These are phyloP conservation scores for Dendrocalamus sinicus DNA, from an alignment of 176 grass and related monocot genomes.

Conservation along the genomic window DNA sequence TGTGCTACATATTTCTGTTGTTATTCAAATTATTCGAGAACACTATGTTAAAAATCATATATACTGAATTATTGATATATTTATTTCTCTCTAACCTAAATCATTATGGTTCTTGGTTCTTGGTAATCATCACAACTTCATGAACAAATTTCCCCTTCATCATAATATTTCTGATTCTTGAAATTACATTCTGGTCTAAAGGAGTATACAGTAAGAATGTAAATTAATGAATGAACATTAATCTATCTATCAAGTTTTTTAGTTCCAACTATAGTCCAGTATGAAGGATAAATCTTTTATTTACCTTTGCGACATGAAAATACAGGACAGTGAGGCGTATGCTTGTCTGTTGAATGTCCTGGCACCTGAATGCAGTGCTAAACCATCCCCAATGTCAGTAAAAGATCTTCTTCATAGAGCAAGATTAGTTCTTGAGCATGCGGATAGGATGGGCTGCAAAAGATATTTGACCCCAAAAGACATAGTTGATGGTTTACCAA, in stretches of 20 bases:
- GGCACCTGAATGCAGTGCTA: constrained; percentile 77
- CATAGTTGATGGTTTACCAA: constrained; percentile 91
- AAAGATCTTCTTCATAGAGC: constrained; percentile 91
- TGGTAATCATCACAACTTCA: neutral
- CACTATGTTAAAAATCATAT: constrained; percentile 9
- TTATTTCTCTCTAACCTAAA: neutral
- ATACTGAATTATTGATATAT: neutral
- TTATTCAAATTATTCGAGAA: constrained; percentile 6
- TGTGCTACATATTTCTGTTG: constrained; percentile 8
- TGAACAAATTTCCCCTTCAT: constrained; percentile 22
- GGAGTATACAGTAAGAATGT: constrained; percentile 26
- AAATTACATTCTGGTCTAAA: constrained; percentile 10
- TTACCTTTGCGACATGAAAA: constrained; percentile 37
- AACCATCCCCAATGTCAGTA: constrained; percentile 70
- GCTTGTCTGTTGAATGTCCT: constrained; percentile 90
- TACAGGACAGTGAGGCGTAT: constrained; percentile 94
- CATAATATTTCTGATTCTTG: constrained; percentile 27
- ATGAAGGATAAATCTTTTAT: neutral
- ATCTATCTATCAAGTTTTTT: constrained; percentile 13
- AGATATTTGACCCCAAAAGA: constrained; percentile 96
- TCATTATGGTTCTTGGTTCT: neutral
- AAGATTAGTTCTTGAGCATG: constrained; percentile 93
- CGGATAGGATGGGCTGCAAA: constrained; percentile 98
- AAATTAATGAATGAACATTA: constrained; percentile 13
- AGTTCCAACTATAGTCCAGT: neutral